These are phyloP conservation scores for Blastobotrys arbuscula DNA, from an alignment of 1,139 yeast genomes.

Conservation along the genomic window DNA sequence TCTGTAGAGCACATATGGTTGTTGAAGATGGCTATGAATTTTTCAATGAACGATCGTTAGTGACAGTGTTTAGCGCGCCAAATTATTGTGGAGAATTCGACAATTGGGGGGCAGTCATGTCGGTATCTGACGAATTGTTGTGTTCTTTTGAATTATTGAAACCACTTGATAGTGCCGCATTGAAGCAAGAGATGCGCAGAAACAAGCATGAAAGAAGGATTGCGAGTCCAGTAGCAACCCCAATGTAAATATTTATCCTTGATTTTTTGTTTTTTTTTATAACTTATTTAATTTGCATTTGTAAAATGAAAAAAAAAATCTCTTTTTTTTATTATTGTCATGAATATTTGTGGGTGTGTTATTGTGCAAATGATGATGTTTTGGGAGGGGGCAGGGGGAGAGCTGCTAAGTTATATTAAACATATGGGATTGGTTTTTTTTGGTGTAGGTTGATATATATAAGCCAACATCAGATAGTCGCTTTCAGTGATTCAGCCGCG, in stretches of 20 bases:
- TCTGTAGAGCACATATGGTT: conserved; percentile 97
- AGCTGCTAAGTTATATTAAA: no score
- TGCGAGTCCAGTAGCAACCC: conserved; percentile 9
- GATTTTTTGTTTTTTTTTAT: no score
- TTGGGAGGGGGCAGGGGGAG: no score
- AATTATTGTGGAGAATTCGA: conserved; percentile 98
- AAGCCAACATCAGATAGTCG: no score
- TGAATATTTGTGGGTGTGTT: no score
- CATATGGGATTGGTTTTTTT: no score
- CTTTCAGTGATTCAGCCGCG: no score
- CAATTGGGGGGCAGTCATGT: conserved; percentile 99
- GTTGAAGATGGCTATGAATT: conserved; percentile 98
- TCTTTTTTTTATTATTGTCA: no score
- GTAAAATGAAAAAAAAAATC: no score
- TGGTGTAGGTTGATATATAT: no score
- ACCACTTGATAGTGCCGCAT: conserved; percentile 88
- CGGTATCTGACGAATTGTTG: conserved; percentile 84
- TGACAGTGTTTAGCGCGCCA: conserved; percentile 94
- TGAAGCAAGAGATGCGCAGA: conserved; percentile 64
- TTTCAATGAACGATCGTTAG: conserved; percentile 87
- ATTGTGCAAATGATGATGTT: no score
- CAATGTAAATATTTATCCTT: conserved; percentile 3
- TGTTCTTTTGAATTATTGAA: conserved; percentile 91
- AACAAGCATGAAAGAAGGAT: conserved; percentile 33
- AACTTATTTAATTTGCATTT: no score